Conservation (phyloP, 352 stramenopile species). For the Pythium myriotylum region DNA sequence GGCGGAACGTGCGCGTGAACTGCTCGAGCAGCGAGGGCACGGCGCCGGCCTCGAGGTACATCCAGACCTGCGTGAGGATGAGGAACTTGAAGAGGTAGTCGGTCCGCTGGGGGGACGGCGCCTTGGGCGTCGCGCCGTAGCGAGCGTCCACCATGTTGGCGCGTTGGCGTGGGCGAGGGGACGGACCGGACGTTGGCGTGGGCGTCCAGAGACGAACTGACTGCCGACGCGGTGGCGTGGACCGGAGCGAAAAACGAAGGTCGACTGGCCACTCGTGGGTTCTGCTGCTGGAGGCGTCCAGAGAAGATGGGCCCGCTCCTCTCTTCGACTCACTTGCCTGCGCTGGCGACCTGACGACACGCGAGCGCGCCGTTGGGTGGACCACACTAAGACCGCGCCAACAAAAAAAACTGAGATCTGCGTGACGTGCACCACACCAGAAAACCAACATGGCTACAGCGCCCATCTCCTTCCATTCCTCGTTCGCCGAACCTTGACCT, state of each 20-base stretch:
- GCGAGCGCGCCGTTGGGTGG: not conserved
- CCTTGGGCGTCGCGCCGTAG: constrained; percentile 11
- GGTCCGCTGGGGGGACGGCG: constrained; percentile 6
- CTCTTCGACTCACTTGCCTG: constrained; percentile 6
- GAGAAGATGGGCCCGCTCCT: no score
- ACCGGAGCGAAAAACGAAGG: no score
- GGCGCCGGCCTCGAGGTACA: constrained; percentile 86
- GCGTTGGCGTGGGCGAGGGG: constrained; percentile 7
- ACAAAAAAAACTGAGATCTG: constrained; percentile 1
- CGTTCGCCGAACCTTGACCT: not conserved
- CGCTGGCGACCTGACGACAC: constrained; percentile 4
- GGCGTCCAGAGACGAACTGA: not conserved
- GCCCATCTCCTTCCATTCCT: not conserved
- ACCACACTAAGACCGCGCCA: not conserved
- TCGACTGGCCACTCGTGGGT: no score
- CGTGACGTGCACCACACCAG: not conserved
- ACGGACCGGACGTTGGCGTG: not conserved
- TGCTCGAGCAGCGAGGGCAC: constrained; percentile 83
- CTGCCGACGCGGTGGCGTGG: no score
- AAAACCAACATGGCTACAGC: not conserved
- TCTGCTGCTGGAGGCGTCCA: no score
- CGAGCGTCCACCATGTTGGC: constrained; percentile 20
- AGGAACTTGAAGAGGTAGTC: constrained; percentile 89
- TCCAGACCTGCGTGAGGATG: constrained; percentile 82
- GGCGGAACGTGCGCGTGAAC: constrained; percentile 77